These are phyloP conservation scores for Penicillium freii DNA, from an alignment of 2,329 filamentous ascomycete species.

Conservation along the genomic window DNA sequence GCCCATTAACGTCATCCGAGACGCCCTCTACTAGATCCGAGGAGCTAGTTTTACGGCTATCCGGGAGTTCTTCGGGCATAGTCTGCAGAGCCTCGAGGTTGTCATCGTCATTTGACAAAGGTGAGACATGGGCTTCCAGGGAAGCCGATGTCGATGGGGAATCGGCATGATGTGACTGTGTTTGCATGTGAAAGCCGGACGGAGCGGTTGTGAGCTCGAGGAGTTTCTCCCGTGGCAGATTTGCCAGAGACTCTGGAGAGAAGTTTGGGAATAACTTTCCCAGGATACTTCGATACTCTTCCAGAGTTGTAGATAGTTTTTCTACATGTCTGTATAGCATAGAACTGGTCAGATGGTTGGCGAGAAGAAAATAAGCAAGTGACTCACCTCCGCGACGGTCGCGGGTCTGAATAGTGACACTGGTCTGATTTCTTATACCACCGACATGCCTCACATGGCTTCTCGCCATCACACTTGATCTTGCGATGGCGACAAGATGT, in stretches of 20 bases:
- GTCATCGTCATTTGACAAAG: constrained; percentile 49
- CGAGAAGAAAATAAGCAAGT: constrained; percentile 10
- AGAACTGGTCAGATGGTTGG: constrained; percentile 2
- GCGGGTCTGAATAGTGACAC: constrained; percentile 78
- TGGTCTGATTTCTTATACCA: constrained; percentile 77
- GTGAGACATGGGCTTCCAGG: constrained; percentile 42
- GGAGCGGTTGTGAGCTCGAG: constrained; percentile 47
- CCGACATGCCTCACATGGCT: constrained; percentile 78
- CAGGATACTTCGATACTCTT: constrained; percentile 63
- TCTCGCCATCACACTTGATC: constrained; percentile 78
- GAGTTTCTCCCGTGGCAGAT: constrained; percentile 59
- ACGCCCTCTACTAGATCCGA: constrained; percentile 60
- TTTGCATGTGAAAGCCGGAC: constrained; percentile 33
- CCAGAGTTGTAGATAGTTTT: constrained; percentile 62
- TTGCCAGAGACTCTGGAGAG: constrained; percentile 52
- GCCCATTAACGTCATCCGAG: constrained; percentile 69
- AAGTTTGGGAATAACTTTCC: constrained; percentile 62
- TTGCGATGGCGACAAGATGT: constrained; percentile 77
- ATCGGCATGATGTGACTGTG: constrained; percentile 37
- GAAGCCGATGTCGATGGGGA: constrained; percentile 52
- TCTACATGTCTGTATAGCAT: constrained; percentile 44
- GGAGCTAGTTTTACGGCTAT: constrained; percentile 47
- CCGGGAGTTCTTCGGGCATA: constrained; percentile 63
- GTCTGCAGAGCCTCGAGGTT: constrained; percentile 64
- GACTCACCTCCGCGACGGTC: constrained; percentile 72